Evolutionary conservation across 768 basidiomycete species (phyloP).

Genomic region (Rhizopogon vulgaris): DNA sequence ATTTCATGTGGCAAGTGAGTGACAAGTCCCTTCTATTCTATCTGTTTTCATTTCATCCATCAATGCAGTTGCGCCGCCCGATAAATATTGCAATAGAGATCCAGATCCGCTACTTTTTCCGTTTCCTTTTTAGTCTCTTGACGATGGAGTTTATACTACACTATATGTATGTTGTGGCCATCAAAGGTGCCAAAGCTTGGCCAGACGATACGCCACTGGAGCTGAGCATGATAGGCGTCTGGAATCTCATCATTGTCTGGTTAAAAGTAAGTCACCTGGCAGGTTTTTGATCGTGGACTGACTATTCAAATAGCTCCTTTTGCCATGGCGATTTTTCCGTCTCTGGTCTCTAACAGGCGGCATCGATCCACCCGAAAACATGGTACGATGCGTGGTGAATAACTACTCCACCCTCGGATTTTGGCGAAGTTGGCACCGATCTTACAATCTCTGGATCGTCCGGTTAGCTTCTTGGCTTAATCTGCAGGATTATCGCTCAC

Average conservation of each 20-base stretch:
- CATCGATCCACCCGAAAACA: constrained; percentile 94
- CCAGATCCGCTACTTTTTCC: constrained; percentile 52
- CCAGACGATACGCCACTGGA: constrained; percentile 67
- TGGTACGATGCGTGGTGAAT: constrained; percentile 98
- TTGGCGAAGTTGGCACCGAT: constrained; percentile 96
- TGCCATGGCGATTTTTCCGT: constrained; percentile 97
- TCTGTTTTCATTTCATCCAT: background rate
- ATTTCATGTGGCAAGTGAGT: constrained; percentile 88
- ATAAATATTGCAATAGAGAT: constrained; percentile 33
- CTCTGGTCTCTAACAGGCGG: constrained; percentile 87
- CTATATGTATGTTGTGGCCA: constrained; percentile 94
- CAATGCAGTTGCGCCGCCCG: constrained; percentile 55
- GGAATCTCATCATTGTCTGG: constrained; percentile 96
- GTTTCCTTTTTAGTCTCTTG: constrained; percentile 66
- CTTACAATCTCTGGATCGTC: constrained; percentile 93
- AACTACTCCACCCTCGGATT: constrained; percentile 92
- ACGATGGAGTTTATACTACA: constrained; percentile 92
- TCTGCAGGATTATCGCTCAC: background rate
- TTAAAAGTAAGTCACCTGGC: constrained; percentile 62
- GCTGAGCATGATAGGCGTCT: constrained; percentile 90
- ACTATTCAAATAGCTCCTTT: constrained; percentile 55
- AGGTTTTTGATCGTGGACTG: background rate
- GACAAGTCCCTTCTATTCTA: background rate
- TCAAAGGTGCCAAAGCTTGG: constrained; percentile 89
- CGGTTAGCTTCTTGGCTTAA: constrained; percentile 40